These are phyloP conservation scores for Schwanniomyces polymorphus DNA, from an alignment of 805 yeast species.

Conservation along the genomic window DNA sequence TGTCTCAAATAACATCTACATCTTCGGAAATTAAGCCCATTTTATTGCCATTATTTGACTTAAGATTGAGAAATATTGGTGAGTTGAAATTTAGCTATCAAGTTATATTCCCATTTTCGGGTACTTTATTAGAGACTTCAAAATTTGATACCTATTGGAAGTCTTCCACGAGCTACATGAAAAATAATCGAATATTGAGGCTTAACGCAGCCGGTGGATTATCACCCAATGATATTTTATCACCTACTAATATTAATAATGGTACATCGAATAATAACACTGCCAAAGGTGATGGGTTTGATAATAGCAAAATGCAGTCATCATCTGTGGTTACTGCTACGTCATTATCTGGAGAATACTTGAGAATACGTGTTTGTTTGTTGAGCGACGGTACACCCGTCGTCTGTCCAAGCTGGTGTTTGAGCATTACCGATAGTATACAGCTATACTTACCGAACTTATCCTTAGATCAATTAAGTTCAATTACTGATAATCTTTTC, in stretches of 20 bases:
- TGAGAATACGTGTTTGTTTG: conserved; percentile 65
- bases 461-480: conserved; percentile 43
- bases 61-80: conserved; percentile 79
- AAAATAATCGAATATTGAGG: conserved; percentile 25
- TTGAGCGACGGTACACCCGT: conserved; percentile 85
- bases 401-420: conserved; percentile 67
- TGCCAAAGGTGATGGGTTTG: conserved; percentile 6
- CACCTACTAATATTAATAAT: conserved; percentile 28
- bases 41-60: conserved; percentile 77
- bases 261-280: conserved; percentile 7
- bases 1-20: conserved; percentile 38
- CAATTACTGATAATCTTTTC: conserved; percentile 38
- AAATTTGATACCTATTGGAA: conserved; percentile 98
- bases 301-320: conserved; percentile 12
- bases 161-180: conserved; percentile 63
- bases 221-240: conserved; percentile 41
- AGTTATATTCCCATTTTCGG: conserved; percentile 85
- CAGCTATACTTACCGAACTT: conserved; percentile 63
- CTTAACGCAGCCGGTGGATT: conserved; percentile 39
- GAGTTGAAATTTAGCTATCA: conserved; percentile 75
- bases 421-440: conserved; percentile 51
- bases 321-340: conserved; percentile 88
- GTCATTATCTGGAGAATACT: conserved; percentile 79
- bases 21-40: conserved; percentile 41
- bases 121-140: conserved; percentile 80